Evolutionary conservation across 306 rosid species (phyloP).

Genomic region (Casuarina cunninghamiana): DNA sequence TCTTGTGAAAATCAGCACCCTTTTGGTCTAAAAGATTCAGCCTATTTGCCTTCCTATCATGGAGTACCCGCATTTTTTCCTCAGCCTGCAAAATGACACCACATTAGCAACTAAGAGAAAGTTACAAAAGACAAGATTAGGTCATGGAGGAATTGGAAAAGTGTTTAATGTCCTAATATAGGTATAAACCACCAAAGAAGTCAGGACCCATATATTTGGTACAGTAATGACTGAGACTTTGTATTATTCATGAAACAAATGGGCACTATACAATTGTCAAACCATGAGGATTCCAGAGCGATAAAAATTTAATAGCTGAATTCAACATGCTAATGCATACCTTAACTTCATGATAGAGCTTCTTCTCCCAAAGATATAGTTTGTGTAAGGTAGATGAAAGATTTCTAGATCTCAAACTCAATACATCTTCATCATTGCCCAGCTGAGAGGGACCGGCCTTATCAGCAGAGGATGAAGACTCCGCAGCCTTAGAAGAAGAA

Average conservation of each 20-base stretch:
- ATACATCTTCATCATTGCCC: constrained; percentile 49
- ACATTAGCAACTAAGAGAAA: constrained; percentile 7
- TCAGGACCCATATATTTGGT: neutral
- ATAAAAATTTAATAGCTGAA: neutral
- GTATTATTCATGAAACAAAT: neutral
- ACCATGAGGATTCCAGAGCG: neutral
- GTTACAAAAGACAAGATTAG: constrained; percentile 7
- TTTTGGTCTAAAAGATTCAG: constrained; percentile 75
- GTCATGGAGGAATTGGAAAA: neutral
- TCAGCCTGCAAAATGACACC: constrained; percentile 61
- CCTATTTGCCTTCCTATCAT: constrained; percentile 75
- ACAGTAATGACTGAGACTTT: neutral
- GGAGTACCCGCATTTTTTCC: constrained; percentile 90
- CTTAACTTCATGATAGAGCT: constrained; percentile 86
- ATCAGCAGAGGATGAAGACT: constrained; percentile 45
- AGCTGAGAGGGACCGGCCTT: constrained; percentile 35
- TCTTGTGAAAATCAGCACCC: constrained; percentile 80
- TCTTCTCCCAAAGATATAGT: constrained; percentile 96
- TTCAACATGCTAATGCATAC: constrained; percentile 36
- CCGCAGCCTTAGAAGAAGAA: constrained; percentile 55
- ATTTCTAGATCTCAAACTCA: constrained; percentile 45
- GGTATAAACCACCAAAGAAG: constrained; percentile 1
- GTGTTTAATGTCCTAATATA: neutral
- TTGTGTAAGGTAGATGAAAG: constrained; percentile 86
- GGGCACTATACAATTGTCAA: neutral